Evolutionary conservation across 768 basidiomycete genomes (phyloP).

Genomic region (Lentinula edodes): DNA sequence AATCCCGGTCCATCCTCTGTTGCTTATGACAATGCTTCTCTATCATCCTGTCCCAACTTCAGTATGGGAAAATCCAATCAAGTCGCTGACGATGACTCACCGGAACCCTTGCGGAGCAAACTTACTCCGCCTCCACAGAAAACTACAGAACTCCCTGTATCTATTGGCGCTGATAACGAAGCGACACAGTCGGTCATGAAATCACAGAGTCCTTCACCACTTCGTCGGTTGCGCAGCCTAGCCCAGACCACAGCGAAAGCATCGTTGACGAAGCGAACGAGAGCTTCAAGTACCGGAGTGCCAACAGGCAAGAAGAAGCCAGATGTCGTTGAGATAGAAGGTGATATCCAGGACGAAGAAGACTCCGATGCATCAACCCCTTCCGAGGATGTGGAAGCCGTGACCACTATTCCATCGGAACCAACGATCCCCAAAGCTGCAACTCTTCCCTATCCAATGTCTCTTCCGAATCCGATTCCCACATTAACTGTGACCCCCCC

Average conservation of each 20-base stretch:
- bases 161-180: background rate
- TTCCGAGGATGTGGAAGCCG: background rate
- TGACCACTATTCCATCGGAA: background rate
- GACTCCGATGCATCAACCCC: too few species aligned
- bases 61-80: background rate
- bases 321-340: background rate
- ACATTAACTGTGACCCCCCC: background rate
- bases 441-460: background rate
- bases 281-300: background rate
- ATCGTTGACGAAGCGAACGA: background rate
- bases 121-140: background rate
- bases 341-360: background rate
- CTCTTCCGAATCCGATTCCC: constrained; percentile 1
- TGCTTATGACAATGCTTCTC: background rate
- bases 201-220: background rate
- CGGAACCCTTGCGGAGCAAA: background rate
- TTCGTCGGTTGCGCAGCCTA: background rate
- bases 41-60: background rate
- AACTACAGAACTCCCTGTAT: background rate
- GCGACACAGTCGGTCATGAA: background rate
- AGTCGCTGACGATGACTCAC: background rate
- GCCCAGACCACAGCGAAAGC: background rate
- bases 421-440: background rate
- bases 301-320: background rate
- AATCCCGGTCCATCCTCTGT: background rate